Base-by-base conservation (phyloP, 305 asterid species). In the Solanum hybrid region DNA sequence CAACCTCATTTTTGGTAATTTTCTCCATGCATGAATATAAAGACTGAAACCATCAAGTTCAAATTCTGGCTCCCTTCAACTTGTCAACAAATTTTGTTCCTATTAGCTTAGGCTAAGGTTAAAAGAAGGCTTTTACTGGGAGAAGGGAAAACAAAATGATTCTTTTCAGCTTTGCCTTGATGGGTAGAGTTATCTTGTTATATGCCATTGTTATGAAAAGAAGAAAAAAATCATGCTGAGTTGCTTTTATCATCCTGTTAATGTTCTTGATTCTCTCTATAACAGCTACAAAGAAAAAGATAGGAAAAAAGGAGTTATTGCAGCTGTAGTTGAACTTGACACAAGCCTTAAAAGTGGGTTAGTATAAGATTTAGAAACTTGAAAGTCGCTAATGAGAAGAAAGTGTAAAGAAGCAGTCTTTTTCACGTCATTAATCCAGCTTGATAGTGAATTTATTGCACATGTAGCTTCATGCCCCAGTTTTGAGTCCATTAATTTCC, bases 361-460 rank as follows among this genome's bases (percentile, higher is more conserved):
- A 6, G 32, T n/a, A 51, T 14, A 31, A 29, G 75, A 31, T 31
- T 84, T 84, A 20, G 3, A 29, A 84, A 84, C 22, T 71, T 51
- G 87, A 56, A 20, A 56, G 87, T 85, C 3, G 14, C 46, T 20
- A 32, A 22, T 31, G 75, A 51, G 46, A 31, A 85, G 75, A 6
- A 46, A 46, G 27, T 40, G 64, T 17, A 9, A 22, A 82, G 87
- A 32, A 82, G 27, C 89, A 27, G 40, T 87, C 89, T 13, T 73
- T 87, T 69, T 86, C 80, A 36, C 6, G 31, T 73, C 89, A 86
- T 37, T 14, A 86, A 24, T 76, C 71, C 76, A 32, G 84, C 38
- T 40, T 73, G 90, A 87, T 32, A 73, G 66, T 88, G 88, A 88
- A 88, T 89, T 92, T 88, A 87, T 72, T 91, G 92, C 91, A 89